Evolutionary conservation across 495 filamentous ascomycete genomes (phyloP), one percentile per base, ranked within the genome.

Genomic region (Penicillium mononematosum): DNA sequence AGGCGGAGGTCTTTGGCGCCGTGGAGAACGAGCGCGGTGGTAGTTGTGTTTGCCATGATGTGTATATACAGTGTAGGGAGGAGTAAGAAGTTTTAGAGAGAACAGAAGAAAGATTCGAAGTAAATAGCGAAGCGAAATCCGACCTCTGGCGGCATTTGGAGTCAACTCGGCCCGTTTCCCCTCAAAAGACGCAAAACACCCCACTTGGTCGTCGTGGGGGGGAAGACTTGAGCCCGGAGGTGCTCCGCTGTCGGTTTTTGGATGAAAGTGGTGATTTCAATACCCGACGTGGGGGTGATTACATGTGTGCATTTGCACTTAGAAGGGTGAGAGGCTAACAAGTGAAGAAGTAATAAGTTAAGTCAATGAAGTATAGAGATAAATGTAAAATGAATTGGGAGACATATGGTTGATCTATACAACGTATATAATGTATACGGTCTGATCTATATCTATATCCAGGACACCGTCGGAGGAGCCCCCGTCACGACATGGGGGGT

Each of bases 1-100:
- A 88, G 61, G 27, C 83, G 82, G 56, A 91, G 77, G 50, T 90
- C 86, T 63, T 83, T 83, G 39, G 85, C 81, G 25, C 85, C 87
- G 61, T 88, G 81, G 41, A 91, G 80, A 50, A 91, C 84, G 11
- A 88, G 88, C 11, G 87, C 85, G 38, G 84, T 69, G 14, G 66
- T 48, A 25, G 73, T 61, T 63, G 67, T 71, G 39, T 60, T 70
- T 58, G 69, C 29, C 63, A 68, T 69, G 43, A 52, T 56, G 43
- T 24, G 34, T 20, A 48, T 39, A 14, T 48, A 22, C 36, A 45
- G 17, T 57, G 17, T 39, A 10, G 32, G 4, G 10, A 34, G 31
- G 14, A 36, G 9, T 50, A 39, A 50, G n/a, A 12, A 22, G 22
- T 14, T 45, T 48, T 32, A 19, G 39, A 41, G 12, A 45, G 19